phyloP scores from a whole-genome alignment of 2,329 filamentous ascomycete genomes.

The Scortechinia acanthostroma region DNA sequence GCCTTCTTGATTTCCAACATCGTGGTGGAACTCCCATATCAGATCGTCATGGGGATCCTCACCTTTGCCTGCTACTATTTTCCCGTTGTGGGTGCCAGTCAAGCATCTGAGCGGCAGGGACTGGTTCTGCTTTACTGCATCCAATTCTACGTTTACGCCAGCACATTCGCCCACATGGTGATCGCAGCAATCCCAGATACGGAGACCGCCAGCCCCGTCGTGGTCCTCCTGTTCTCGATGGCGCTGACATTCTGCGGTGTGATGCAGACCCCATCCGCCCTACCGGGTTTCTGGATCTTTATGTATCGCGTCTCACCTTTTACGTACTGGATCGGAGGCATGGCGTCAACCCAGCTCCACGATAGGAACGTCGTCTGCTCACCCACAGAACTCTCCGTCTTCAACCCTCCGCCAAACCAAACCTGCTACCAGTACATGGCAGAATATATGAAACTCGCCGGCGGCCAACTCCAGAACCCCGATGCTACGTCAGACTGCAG shows the following conservation, averaged over 20 bases:
- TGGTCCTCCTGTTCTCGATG: conserved; percentile 50
- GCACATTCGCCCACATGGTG: conserved; percentile 67
- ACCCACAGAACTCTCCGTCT: conserved; percentile 48
- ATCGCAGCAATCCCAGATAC: conserved; percentile 66
- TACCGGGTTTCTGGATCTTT: conserved; percentile 72
- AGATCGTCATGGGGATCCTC: conserved; percentile 55
- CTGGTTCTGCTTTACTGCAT: conserved; percentile 60
- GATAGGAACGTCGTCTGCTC: conserved; percentile 42
- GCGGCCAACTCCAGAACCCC: conserved; percentile 57
- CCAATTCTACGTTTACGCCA: conserved; percentile 65
- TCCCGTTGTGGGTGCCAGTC: conserved; percentile 41
- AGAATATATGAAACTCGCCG: conserved; percentile 37
- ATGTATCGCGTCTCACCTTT: conserved; percentile 67
- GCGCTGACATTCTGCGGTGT: conserved; percentile 58
- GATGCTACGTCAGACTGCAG: conserved; percentile 45
- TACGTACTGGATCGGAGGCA: conserved; percentile 62
- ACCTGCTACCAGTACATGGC: conserved; percentile 60
- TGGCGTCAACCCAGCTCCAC: conserved; percentile 60
- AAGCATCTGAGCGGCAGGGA: conserved; percentile 45
- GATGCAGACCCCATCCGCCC: conserved; percentile 42
- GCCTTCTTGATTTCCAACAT: conserved; percentile 69
- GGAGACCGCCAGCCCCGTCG: conserved; percentile 58
- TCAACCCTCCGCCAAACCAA: conserved; percentile 52
- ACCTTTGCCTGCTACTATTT: conserved; percentile 66
- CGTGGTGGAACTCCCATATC: conserved; percentile 67